Conservation (phyloP, 305 asterid genomes). For the Solanum hybrid region DNA sequence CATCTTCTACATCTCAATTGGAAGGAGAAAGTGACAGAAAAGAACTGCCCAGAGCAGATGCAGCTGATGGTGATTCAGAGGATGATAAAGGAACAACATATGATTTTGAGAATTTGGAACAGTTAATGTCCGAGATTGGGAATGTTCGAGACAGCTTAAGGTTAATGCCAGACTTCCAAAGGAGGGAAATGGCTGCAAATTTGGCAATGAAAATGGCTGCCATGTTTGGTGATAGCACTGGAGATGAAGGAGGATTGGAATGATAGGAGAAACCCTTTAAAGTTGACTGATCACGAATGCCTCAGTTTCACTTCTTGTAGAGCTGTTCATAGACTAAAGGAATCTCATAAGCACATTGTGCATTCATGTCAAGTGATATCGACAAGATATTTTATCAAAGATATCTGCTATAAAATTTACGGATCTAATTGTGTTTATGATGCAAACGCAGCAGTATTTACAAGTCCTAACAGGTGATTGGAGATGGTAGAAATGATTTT, state of each 20-base stretch:
- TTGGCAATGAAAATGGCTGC: slow-evolving; percentile 92
- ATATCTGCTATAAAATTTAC: background rate
- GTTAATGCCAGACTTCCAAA: slow-evolving; percentile 91
- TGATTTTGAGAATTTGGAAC: slow-evolving; percentile 79
- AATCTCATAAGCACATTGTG: background rate
- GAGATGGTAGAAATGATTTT: background rate
- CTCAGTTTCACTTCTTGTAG: background rate
- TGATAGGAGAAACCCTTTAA: background rate
- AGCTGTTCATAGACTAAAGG: background rate
- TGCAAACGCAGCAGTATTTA: background rate
- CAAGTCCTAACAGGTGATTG: background rate
- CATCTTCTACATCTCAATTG: slow-evolving; percentile 39
- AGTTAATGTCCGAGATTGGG: slow-evolving; percentile 83
- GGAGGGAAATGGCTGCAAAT: slow-evolving; percentile 95
- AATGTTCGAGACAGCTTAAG: slow-evolving; percentile 65
- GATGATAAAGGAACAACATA: slow-evolving; percentile 42
- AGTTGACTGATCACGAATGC: background rate
- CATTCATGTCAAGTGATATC: background rate
- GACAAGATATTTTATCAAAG: background rate
- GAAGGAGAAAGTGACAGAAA: slow-evolving; percentile 24
- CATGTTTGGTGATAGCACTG: slow-evolving; percentile 84
- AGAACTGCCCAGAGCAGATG: slow-evolving; percentile 19
- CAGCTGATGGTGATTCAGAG: slow-evolving; percentile 23
- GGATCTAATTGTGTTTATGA: background rate
- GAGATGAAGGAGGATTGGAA: slow-evolving; percentile 50